Conservation (phyloP, 1,284 basidiomycete species). For the Heterobasidion irregulare region DNA sequence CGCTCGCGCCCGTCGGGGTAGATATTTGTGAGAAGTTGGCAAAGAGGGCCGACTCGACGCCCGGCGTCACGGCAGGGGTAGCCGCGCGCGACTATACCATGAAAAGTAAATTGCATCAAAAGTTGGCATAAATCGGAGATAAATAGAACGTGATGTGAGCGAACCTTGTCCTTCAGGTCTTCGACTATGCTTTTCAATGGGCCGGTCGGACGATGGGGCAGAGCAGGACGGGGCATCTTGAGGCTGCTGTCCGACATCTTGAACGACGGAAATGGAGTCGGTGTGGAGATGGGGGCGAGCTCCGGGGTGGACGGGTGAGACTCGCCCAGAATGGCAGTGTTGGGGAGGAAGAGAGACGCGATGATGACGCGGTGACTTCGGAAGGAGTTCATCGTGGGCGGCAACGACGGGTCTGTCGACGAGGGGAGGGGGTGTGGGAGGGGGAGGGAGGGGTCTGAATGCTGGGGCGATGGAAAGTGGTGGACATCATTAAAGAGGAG, state of each 20-base stretch:
- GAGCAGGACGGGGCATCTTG: conserved; percentile 8
- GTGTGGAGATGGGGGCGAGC: conserved; percentile 8
- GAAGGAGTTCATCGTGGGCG: conserved; percentile 47
- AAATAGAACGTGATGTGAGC: not conserved
- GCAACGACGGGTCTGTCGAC: conserved; percentile 3
- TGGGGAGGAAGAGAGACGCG: conserved; percentile 72
- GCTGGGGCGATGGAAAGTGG: not conserved
- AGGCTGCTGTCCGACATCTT: conserved; percentile 1
- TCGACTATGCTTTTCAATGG: conserved; percentile 68
- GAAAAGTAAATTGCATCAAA: not conserved
- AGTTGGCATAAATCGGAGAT: not conserved
- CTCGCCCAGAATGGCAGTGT: conserved; percentile 54
- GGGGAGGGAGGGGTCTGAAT: not conserved
- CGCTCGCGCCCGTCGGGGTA: conserved; percentile 10
- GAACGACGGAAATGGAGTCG: conserved; percentile 3
- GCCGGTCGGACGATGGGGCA: conserved; percentile 9
- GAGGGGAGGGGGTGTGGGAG: conserved; percentile 2
- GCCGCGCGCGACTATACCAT: conserved; percentile 27
- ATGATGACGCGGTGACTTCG: conserved; percentile 66
- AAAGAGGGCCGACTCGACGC: conserved; percentile 27
- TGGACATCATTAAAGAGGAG: not conserved
- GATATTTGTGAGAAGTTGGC: conserved; percentile 23
- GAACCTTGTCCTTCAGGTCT: conserved; percentile 60
- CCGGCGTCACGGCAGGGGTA: conserved; percentile 31
- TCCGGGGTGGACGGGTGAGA: conserved; percentile 41